Evolutionary conservation across 345 rosid genomes (phyloP), one percentile per base, ranked within the genome.

Genomic region (Viola odorata): DNA sequence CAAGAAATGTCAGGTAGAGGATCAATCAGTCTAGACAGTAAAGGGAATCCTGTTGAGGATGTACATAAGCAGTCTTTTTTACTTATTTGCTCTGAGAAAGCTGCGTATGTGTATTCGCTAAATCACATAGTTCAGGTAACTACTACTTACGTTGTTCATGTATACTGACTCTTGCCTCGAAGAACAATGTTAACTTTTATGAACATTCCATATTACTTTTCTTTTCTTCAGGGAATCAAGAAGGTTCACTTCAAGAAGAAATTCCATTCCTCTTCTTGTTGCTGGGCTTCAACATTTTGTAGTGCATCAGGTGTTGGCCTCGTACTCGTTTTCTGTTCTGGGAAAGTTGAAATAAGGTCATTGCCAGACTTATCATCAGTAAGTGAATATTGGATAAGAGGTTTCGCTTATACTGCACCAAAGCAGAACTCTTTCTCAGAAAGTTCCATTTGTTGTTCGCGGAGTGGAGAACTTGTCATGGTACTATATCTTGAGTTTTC

Each of bases 211-310:
- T 66, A 57, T 52, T n/a, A n/a, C 14, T 3, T 48, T 64, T 61
- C 39, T 17, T 36, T 58, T 53, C 16, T 23, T 50, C 71, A 87
- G 85, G 98, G 98, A 69, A 76, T 87, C 47, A 89, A 87, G 84
- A 92, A 85, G 77, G 82, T 89, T 45, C 73, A 68, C 40, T 78
- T 81, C 69, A 92, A 89, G 92, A 92, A 87, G 81, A 92, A 87
- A 80, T 89, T 89, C 14, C 73, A 69, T 55, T 83, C 89, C 54
- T 71, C 80, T 41, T 63, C 82, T 12, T 84, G 95, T 71, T 87
- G 84, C 82, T 92, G 82, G 82, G 98, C 96, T 73, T 87, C 96
- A 45, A 77, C 84, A 32, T 84, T 92, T 65, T 66, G 51, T 53
- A 60, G 78, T 71, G 76, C 67, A 16, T 68, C 94, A 13, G 82